Base-by-base conservation (phyloP, 2,329 filamentous ascomycete genomes). In the Pyrenophora teres region DNA sequence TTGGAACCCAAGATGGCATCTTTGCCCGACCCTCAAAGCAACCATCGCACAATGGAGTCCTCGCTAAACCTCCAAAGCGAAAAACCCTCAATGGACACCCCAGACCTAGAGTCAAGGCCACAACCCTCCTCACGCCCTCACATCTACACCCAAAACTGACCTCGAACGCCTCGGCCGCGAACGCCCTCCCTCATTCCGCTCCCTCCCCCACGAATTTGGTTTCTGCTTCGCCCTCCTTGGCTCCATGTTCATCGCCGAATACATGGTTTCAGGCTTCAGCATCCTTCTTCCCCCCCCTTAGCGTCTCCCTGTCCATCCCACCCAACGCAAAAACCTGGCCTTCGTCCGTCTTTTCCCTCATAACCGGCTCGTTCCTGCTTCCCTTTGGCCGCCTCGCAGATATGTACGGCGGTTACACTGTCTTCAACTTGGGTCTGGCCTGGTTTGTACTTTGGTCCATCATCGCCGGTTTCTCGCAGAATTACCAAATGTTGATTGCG, bases 241-340 rank as follows among this genome's bases (percentile, higher is more conserved):
- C 55, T 86, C 84, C 39, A 86, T 87, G 74, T 81, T 87, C 54
- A 78, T 87, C 62, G 78, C 82, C 38, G 89, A 92, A 74, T 92
- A 87, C 72, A 88, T 87, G 67, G 82, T 93, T 43, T 88, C 86
- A 40, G 90, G 90, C 27, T 94, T 92, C 64, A 84, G 80, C 51
- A 76, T 86, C 52, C 74, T 93, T 21, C 73, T 92, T 0, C 89
- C 90, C 0, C 0, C 83, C 83, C 0, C 71, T 94, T 3, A 77
- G 84, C 9, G 67, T 72, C 9, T 80, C 83, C 1, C 79, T 94
- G 3, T 48, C 83, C 33, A 91, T 94, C 35, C 83, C 88, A 0
- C 80, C 85, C 38, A 82, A 85, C 32, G 85, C 87, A 4, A 75
- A 76, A 2, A 81, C 81, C 42, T 75, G 72, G 72, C 72, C 72